Evolutionary conservation across 116 monocot species (phyloP), one percentile per base, ranked within the genome.

Genomic region (Papilionanthe hybrid): DNA sequence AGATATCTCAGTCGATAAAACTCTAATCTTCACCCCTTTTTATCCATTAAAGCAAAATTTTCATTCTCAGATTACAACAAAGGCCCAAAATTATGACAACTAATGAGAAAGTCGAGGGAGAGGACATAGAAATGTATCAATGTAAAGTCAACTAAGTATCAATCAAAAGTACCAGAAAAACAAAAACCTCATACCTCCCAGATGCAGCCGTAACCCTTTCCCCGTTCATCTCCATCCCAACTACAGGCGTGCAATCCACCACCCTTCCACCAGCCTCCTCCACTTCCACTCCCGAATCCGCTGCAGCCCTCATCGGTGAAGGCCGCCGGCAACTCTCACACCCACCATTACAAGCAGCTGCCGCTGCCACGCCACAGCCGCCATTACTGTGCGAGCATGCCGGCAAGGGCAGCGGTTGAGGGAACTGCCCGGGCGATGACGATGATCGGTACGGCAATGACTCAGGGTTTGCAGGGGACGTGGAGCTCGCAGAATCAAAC

Each of bases 341-440:
- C 12, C 77, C 60, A 72, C 32, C 77, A 56, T 17, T 44, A 29
- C 28, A 55, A 17, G 55, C 30, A 27, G 15, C 55, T 18, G 29
- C 50, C 10, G 30, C 55, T 8, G 32, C 17, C 25, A 28, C 28
- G 48, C 3, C 41, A 5, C 23, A 9, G 10, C 22, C 22, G 17
- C 55, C 77, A 73, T 73, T 73, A 44, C 42, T 42, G n/a, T 9
- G 65, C 0, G 42, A 30, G 71, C 28, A 13, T 22, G 77, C 79
- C 23, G 89, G 89, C 60, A 86, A 57, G 0, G 92, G 90, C 6
- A 87, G 90, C 49, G 88, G 88, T 55, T 77, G 81, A 5, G 84
- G 84, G 23, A 67, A 69, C 69, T 82, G 75, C 30, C 79, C 55
- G 5, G 84, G 81, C 15, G 90, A 75, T n/a, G 80, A 83, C 56